Percentiles rank a stretch among this genome's conserved stretches.
Conservation (phyloP, 2,329 filamentous ascomycete species). For the Microdochium paspali region DNA sequence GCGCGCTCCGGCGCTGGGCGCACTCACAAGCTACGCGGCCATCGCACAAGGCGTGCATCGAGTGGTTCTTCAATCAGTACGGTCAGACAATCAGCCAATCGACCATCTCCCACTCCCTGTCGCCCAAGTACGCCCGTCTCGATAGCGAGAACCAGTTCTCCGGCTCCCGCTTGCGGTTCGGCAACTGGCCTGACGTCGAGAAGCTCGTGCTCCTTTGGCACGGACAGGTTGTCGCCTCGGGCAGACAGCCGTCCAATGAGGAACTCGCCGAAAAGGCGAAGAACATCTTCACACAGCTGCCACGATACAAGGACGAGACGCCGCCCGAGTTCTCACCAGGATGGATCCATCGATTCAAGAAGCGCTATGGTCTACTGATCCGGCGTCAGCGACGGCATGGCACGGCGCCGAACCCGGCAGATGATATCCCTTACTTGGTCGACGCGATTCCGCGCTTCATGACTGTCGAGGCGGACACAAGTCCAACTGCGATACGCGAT, state of each 20-base stretch:
- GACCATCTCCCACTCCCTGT: slow-evolving; percentile 53
- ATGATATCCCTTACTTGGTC: slow-evolving; percentile 50
- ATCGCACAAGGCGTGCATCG: slow-evolving; percentile 52
- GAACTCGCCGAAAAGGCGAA: slow-evolving; percentile 55
- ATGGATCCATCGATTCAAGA: slow-evolving; percentile 58
- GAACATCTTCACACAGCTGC: slow-evolving; percentile 45
- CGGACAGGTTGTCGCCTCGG: slow-evolving; percentile 34
- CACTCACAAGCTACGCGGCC: slow-evolving; percentile 45
- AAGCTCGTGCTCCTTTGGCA: slow-evolving; percentile 71
- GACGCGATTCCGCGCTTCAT: slow-evolving; percentile 52
- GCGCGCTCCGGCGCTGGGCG: slow-evolving; percentile 50
- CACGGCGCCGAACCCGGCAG: slow-evolving; percentile 36
- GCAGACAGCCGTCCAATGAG: slow-evolving; percentile 52
- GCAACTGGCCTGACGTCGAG: slow-evolving; percentile 62
- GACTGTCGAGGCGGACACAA: slow-evolving; percentile 46
- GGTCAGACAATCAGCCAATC: slow-evolving; percentile 53
- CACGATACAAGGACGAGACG: slow-evolving; percentile 50
- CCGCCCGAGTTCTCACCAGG: slow-evolving; percentile 53
- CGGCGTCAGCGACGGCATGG: slow-evolving; percentile 44
- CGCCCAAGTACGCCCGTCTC: slow-evolving; percentile 51
- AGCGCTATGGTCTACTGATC: slow-evolving; percentile 49
- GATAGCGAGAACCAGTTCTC: slow-evolving; percentile 52
- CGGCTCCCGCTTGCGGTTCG: slow-evolving; percentile 52
- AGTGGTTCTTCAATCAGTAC: slow-evolving; percentile 51
- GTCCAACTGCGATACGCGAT: slow-evolving; percentile 49